A percentile compares a stretch with the other conserved stretches of the same genome.
phyloP scores from a whole-genome alignment of 768 basidiomycete species.

The Fistulinella prunicolor region DNA sequence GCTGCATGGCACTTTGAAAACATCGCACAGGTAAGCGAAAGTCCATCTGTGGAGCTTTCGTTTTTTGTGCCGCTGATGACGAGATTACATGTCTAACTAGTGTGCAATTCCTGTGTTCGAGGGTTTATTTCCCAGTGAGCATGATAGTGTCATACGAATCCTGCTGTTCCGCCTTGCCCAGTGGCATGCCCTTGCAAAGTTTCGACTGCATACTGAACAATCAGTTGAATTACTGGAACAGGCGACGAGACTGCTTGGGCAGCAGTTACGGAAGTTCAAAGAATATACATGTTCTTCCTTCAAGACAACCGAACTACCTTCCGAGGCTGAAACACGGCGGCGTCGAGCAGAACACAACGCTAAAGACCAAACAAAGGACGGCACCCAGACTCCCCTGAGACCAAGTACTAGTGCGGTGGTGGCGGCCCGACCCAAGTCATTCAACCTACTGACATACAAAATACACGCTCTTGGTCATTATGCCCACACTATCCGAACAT shows the following conservation, averaged over 20 bases:
- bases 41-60: background rate
- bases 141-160: slow-evolving; percentile 18
- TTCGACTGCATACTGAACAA: slow-evolving; percentile 31
- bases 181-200: slow-evolving; percentile 20
- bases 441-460: background rate
- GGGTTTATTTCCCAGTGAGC: slow-evolving; percentile 30
- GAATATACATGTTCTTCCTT: background rate
- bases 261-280: background rate
- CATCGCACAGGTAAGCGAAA: slow-evolving; percentile 7
- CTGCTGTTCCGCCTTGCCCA: slow-evolving; percentile 18
- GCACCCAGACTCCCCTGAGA: too few relatives aligned
- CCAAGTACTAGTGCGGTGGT: too few relatives aligned
- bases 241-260: background rate
- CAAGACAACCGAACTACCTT: background rate
- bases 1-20: slow-evolving; percentile 11
- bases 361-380: too few relatives aligned
- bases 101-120: slow-evolving; percentile 39
- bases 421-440: too few relatives aligned
- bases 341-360: background rate
- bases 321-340: background rate
- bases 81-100: slow-evolving; percentile 20
- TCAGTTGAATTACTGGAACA: slow-evolving; percentile 6
- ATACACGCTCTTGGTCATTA: background rate
- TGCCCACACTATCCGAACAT: background rate
- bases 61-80: too few relatives aligned